These are phyloP conservation scores for Zymoseptoria crescenta DNA, from an alignment of 2,329 filamentous ascomycete genomes.

Conservation along the genomic window DNA sequence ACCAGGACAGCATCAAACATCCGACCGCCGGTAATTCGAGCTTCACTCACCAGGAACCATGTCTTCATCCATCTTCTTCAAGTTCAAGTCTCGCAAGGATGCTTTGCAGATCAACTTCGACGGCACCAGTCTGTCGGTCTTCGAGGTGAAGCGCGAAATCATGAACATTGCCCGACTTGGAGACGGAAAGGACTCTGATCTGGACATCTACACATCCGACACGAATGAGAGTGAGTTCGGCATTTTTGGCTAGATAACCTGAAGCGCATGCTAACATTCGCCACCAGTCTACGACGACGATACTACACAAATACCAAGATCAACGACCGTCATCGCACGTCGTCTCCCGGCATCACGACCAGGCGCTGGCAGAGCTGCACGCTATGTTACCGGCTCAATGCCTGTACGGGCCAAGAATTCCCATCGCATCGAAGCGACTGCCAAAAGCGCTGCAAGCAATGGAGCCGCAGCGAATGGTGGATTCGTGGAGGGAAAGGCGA, in stretches of 20 bases:
- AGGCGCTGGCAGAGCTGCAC: slow-evolving; percentile 81
- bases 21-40: neutral
- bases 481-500: slow-evolving; percentile 60
- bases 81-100: slow-evolving; percentile 98
- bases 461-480: slow-evolving; percentile 29
- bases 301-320: slow-evolving; percentile 91
- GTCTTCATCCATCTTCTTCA: slow-evolving; percentile 98
- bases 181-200: slow-evolving; percentile 92
- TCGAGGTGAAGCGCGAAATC: slow-evolving; percentile 97
- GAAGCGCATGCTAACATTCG: slow-evolving; percentile 17
- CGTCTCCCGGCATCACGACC: slow-evolving; percentile 75
- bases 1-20: slow-evolving; percentile 3
- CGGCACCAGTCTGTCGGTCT: slow-evolving; percentile 94
- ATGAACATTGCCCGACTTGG: slow-evolving; percentile 89
- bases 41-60: slow-evolving; percentile 47
- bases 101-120: slow-evolving; percentile 92
- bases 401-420: slow-evolving; percentile 79
- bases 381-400: slow-evolving; percentile 95
- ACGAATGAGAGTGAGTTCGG: slow-evolving; percentile 68
- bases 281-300: slow-evolving; percentile 86
- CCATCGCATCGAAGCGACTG: slow-evolving; percentile 56
- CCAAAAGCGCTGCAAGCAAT: slow-evolving; percentile 39
- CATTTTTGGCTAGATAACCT: neutral
- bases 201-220: slow-evolving; percentile 89
- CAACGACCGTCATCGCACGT: slow-evolving; percentile 84